Percentiles rank a stretch among this genome's conserved stretches.
Conservation (phyloP, 148 eudicot species). For the Rhododendron henanense region DNA sequence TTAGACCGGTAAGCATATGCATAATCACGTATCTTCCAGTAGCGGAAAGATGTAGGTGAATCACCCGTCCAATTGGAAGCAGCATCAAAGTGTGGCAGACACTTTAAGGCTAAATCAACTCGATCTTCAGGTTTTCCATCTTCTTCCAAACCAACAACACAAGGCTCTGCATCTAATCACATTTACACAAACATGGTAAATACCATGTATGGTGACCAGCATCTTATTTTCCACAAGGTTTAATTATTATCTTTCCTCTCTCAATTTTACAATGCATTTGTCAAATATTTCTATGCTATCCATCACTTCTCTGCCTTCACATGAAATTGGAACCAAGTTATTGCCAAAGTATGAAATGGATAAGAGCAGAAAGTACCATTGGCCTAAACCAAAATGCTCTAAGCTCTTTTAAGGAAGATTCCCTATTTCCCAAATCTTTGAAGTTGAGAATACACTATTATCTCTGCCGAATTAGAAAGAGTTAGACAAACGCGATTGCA, state of each 20-base stretch:
- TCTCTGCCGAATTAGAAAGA: neutral
- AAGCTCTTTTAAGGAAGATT: neutral
- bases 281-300: neutral
- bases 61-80: slow-evolving; percentile 47
- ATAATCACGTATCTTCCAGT: slow-evolving; percentile 97
- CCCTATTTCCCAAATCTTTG: neutral
- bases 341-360: neutral
- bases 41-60: slow-evolving; percentile 50
- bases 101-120: slow-evolving; percentile 59
- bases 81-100: slow-evolving; percentile 72
- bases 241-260: neutral
- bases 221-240: neutral
- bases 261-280: neutral
- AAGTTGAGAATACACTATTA: neutral
- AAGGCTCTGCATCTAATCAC: slow-evolving; percentile 61
- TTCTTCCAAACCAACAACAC: slow-evolving; percentile 60
- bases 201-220: neutral
- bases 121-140: slow-evolving; percentile 67
- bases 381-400: neutral
- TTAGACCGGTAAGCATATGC: slow-evolving; percentile 76
- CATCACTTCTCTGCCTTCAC: neutral
- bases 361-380: neutral
- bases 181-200: slow-evolving; percentile 15
- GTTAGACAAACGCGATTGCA: neutral
- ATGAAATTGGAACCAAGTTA: neutral